Evolutionary conservation across 106 monocot genomes (phyloP).

Genomic region (Dactylorhiza incarnata): DNA sequence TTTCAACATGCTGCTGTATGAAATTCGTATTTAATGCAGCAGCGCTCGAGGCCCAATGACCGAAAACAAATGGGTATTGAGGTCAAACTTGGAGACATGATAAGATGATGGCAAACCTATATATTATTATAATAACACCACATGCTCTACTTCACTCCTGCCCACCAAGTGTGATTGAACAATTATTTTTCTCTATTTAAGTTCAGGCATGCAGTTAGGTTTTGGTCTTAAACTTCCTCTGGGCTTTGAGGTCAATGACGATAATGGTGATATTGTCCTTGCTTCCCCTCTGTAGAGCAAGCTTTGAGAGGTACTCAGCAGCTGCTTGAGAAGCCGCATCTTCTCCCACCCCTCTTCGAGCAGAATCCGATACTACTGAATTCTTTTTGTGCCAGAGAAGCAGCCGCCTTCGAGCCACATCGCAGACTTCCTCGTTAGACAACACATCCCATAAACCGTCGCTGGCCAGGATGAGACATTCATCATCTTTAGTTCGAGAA

Average conservation of each 20-base stretch:
- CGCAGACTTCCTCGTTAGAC: conserved; percentile 62
- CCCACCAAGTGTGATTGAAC: too few species aligned
- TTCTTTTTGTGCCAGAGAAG: conserved; percentile 54
- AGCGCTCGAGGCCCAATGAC: neutral
- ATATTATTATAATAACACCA: neutral
- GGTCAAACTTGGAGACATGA: neutral
- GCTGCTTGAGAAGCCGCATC: conserved; percentile 67
- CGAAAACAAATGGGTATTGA: conserved; percentile 4
- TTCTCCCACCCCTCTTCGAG: conserved; percentile 14
- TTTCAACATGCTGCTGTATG: neutral
- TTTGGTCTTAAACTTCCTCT: conserved; percentile 47
- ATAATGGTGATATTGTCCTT: conserved; percentile 65
- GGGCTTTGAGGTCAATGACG: conserved; percentile 59
- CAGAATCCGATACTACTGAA: conserved; percentile 5
- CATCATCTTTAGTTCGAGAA: conserved; percentile 47
- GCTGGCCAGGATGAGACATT: conserved; percentile 67
- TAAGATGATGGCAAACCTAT: neutral
- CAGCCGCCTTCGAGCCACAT: conserved; percentile 34
- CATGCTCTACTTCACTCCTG: neutral
- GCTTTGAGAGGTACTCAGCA: conserved; percentile 50
- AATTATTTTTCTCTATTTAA: neutral
- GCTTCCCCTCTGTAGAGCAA: conserved; percentile 59
- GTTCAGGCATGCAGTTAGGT: neutral
- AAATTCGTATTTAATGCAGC: neutral
- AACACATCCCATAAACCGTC: conserved; percentile 68